phyloP scores from a whole-genome alignment of 441 rosid genomes.

The Arabidopsis hybrid region DNA sequence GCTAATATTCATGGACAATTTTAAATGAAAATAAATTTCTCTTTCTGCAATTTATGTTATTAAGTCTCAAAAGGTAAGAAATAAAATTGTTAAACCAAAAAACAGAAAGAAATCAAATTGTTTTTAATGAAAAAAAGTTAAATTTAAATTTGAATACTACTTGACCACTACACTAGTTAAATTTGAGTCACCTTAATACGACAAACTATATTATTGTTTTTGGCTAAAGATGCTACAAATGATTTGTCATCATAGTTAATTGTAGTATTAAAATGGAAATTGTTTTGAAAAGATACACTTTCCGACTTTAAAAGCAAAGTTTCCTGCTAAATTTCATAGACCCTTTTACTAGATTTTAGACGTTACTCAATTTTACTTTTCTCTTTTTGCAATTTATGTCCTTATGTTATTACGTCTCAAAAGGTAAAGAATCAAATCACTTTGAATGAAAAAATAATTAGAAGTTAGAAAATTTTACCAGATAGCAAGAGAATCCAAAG shows the following conservation, averaged over 20 bases:
- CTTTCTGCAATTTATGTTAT: background rate
- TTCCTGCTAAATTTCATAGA: background rate
- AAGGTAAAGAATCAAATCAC: background rate
- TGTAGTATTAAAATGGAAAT: background rate
- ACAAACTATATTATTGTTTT: background rate
- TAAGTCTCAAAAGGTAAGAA: background rate
- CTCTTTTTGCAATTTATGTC: background rate
- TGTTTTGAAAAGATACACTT: background rate
- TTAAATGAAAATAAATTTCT: background rate
- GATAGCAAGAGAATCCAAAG: slow-evolving; percentile 53
- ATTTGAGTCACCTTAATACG: background rate
- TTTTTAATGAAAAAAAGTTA: background rate
- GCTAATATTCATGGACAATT: background rate
- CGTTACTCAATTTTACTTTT: background rate
- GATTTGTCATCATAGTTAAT: background rate
- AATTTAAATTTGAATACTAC: background rate
- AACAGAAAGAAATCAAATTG: background rate
- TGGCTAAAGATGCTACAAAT: background rate
- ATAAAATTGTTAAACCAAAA: too few relatives aligned
- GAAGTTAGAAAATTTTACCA: slow-evolving; percentile 37
- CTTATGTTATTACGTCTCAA: background rate
- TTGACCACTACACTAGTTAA: background rate
- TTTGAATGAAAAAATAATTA: background rate
- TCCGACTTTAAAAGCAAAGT: background rate
- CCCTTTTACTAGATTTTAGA: background rate